Conservation (phyloP, 805 yeast species). For the Ogataea zsoltii region DNA sequence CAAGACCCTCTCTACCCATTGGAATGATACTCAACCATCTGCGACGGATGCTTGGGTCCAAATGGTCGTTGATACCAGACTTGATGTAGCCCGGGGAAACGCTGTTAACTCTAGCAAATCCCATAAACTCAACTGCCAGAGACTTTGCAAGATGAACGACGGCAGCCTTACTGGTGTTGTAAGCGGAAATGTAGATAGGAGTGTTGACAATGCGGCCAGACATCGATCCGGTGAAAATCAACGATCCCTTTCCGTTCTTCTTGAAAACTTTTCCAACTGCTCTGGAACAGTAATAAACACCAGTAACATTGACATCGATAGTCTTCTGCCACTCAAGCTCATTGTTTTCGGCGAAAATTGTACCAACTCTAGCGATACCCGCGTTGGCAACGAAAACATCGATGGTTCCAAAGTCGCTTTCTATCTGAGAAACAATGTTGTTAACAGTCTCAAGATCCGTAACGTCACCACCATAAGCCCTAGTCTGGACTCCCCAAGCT, state of each 20-base stretch:
- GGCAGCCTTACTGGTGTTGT: constrained; percentile 52
- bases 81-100: constrained; percentile 26
- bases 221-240: constrained; percentile 57
- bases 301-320: constrained; percentile 50
- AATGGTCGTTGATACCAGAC: constrained; percentile 42
- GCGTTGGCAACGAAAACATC: constrained; percentile 46
- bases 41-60: constrained; percentile 17
- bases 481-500: constrained; percentile 31
- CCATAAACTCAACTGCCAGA: constrained; percentile 48
- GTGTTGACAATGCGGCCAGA: constrained; percentile 55
- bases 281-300: constrained; percentile 52
- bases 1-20: constrained; percentile 50
- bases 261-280: constrained; percentile 49
- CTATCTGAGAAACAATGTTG: constrained; percentile 32
- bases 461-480: constrained; percentile 33
- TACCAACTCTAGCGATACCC: constrained; percentile 35
- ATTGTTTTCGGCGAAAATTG: constrained; percentile 24
- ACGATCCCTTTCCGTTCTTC: constrained; percentile 47
- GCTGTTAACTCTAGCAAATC: constrained; percentile 46
- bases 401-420: constrained; percentile 40
- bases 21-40: constrained; percentile 40
- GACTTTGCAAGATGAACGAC: constrained; percentile 49
- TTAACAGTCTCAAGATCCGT: constrained; percentile 35
- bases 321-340: constrained; percentile 47
- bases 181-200: constrained; percentile 51